Percentiles rank a stretch among this genome's conserved stretches.
Evolutionary conservation across 225 moss, liverwort and hornwort genomes (phyloP).

Genomic region (Bryoerythrophyllum caledonicum): DNA sequence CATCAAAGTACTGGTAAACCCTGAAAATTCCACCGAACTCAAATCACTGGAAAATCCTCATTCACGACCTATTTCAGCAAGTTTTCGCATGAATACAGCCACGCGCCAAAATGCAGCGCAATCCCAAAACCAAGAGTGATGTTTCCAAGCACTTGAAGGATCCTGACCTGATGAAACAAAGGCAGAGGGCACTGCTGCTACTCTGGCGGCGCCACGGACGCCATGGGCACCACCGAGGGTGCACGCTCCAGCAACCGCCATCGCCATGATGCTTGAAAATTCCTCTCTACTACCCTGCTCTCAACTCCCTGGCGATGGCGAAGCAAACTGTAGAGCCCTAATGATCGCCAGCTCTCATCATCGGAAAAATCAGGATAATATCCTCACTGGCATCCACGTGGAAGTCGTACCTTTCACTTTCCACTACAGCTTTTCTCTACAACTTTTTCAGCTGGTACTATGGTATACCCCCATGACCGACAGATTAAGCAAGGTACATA

Average conservation of each 20-base stretch:
- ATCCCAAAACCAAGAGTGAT: not conserved
- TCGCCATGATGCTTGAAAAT: constrained; percentile 25
- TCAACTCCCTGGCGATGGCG: not conserved
- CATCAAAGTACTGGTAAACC: not conserved
- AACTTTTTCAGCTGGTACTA: too few species aligned
- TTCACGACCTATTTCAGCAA: too few species aligned
- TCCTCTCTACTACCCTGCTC: not conserved
- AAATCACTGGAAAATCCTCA: too few species aligned
- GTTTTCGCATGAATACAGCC: not conserved
- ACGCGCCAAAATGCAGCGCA: not conserved
- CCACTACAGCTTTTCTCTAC: not conserved
- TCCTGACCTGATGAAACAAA: constrained; percentile 36
- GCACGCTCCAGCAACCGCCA: constrained; percentile 38
- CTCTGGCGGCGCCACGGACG: constrained; percentile 7
- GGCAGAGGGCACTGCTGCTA: constrained; percentile 21
- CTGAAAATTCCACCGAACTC: too few species aligned
- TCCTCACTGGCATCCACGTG: not conserved
- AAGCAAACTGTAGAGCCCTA: constrained; percentile 22
- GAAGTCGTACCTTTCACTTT: not conserved
- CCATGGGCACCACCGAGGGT: not conserved
- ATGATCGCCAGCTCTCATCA: not conserved
- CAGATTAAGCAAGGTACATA: too few species aligned
- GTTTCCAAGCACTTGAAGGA: not conserved
- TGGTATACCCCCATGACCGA: too few species aligned
- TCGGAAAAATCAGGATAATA: constrained; percentile 14